Base-by-base conservation (phyloP, 257 asterid genomes). In the Eustoma russellianum region DNA sequence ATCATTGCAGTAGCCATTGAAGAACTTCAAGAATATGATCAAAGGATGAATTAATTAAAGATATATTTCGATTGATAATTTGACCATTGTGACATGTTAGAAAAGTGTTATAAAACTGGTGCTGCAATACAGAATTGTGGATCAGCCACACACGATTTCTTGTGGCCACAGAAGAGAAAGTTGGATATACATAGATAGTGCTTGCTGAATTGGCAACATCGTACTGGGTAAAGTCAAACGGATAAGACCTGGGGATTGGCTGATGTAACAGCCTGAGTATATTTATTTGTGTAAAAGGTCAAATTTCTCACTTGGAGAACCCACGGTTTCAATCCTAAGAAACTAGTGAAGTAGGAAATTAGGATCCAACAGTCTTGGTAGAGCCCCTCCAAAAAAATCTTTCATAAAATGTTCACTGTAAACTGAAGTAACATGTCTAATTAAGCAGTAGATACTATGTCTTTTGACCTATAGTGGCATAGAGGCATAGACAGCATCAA, bases 1-100 rank as follows among this genome's bases (percentile, higher is more conserved):
- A 74, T 78, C 53, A 75, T 78, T 8, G 80, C 77, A 34, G 88
- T 51, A 17, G 88, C 93, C 94, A 84, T 84, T 71, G 66, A 58
- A 44, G 33, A 60, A 52, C 11, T 56, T 33, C 16, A 53, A 62
- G 30, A 15, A 11, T 40, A n/a, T 7, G n/a, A 61, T 40, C 55
- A 38, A 51, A 55, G 5, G 15, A 40, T 33, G 17, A 55, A 33
- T 12, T 57, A 30, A 13, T 9, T 14, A 34, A 16, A 13, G 33
- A 48, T 53, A 41, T 50, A 33, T 9, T 33, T 7, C 13, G 33
- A 18, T 13, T 35, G 62, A 46, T 53, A 33, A n/a, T 41, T 43
- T 52, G 17, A 13, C 12, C 30, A n/a, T 55, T 57, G 54, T 7
- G 9, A 17, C 15, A 50, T 57, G 55, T 38, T 56, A 38, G 49